These are phyloP conservation scores for Pichia insulana DNA, from an alignment of 805 yeast genomes.

Conservation along the genomic window DNA sequence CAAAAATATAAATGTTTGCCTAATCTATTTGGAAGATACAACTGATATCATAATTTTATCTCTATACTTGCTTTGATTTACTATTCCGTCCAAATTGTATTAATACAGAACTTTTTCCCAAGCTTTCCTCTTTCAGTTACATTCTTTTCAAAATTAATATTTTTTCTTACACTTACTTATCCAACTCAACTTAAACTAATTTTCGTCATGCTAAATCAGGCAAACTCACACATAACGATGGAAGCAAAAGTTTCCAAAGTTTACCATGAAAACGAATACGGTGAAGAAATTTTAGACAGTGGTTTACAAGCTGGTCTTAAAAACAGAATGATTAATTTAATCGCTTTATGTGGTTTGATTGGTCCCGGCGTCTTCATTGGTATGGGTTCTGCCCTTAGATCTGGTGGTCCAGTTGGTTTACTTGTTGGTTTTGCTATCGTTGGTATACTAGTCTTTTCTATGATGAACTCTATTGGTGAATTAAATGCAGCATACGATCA, in stretches of 20 bases:
- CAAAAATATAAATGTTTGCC: too few relatives aligned
- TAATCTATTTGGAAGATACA: too few relatives aligned
- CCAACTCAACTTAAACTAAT: too few relatives aligned
- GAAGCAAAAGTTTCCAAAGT: slow-evolving; percentile 10
- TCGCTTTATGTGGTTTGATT: slow-evolving; percentile 38
- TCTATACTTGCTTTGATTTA: too few relatives aligned
- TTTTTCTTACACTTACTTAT: too few relatives aligned
- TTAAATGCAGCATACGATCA: slow-evolving; percentile 45
- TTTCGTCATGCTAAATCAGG: slow-evolving; percentile 1
- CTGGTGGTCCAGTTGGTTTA: slow-evolving; percentile 48
- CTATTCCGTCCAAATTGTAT: too few relatives aligned
- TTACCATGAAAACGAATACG: slow-evolving; percentile 11
- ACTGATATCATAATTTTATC: too few relatives aligned
- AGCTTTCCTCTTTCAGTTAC: too few relatives aligned
- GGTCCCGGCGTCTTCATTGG: slow-evolving; percentile 51
- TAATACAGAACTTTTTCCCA: too few relatives aligned
- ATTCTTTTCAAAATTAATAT: too few relatives aligned
- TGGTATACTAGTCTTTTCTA: slow-evolving; percentile 43
- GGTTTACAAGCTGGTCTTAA: slow-evolving; percentile 17
- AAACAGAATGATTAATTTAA: slow-evolving; percentile 17
- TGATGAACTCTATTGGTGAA: slow-evolving; percentile 52
- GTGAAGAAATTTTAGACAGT: slow-evolving; percentile 12
- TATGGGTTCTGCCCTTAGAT: slow-evolving; percentile 39
- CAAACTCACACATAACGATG: slow-evolving; percentile 8
- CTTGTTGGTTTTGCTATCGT: slow-evolving; percentile 41